Conservation (phyloP, 2,329 filamentous ascomycete genomes). For the Neonectria coccinea region DNA sequence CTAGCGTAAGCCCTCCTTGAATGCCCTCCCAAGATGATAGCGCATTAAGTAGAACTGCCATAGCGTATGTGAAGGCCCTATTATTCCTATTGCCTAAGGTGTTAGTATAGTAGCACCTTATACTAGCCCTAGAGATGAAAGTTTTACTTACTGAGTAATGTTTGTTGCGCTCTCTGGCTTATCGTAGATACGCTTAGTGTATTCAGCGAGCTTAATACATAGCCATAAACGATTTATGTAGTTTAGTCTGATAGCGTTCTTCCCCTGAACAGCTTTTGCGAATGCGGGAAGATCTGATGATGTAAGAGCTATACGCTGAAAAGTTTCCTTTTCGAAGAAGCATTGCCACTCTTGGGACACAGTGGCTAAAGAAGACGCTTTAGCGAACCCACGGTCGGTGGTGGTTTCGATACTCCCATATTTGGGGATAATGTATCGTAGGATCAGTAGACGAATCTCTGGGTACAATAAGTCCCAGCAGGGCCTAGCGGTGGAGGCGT, state of each 20-base stretch:
- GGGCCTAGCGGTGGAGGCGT: neutral
- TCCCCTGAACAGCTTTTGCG: neutral
- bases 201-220: conserved; percentile 17
- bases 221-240: conserved; percentile 25
- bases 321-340: conserved; percentile 28
- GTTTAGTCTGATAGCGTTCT: conserved; percentile 12
- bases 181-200: neutral
- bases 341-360: conserved; percentile 31
- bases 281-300: conserved; percentile 17
- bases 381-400: neutral
- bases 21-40: conserved; percentile 30
- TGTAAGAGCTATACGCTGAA: conserved; percentile 18
- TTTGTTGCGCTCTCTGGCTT: conserved; percentile 18
- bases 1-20: conserved; percentile 28
- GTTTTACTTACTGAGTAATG: conserved; percentile 8
- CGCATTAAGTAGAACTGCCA: conserved; percentile 20
- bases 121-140: neutral
- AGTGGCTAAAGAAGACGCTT: conserved; percentile 14
- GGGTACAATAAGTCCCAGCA: conserved; percentile 18
- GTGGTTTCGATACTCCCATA: neutral
- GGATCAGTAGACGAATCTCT: conserved; percentile 26
- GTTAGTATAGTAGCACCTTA: conserved; percentile 13
- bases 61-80: conserved; percentile 23
- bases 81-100: conserved; percentile 24
- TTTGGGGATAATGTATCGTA: conserved; percentile 11